Base-by-base conservation (phyloP, 2,329 filamentous ascomycete genomes). In the Hypoxylon sp. region DNA sequence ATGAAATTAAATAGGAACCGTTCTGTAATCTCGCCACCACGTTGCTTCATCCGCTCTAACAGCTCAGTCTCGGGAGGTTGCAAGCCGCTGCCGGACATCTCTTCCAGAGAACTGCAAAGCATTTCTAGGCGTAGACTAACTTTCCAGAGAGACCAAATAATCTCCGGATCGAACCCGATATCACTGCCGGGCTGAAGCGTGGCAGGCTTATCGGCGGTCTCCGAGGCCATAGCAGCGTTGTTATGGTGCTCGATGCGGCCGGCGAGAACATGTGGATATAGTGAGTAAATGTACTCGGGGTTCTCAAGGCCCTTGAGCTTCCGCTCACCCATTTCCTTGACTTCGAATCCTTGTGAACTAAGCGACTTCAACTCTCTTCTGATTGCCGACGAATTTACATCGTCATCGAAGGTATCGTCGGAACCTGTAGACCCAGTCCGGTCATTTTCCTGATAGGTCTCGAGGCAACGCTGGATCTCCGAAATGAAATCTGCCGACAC, bases 281-380 rank as follows among this genome's bases (percentile, higher is more conserved):
- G 91, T 63, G 97, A 90, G 80, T 97, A 98, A 71, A 99, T 91
- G 65, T 94, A 91, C 78, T 99, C 96, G 0, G 96, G 95, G 76
- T 99, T 99, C 79, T 99, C 96, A 11, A 99, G 88, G 29, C 96
- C 96, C 81, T 99, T 99, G 61, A 99, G 85, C 76, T 97, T 97
- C 71, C 91, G 91, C 79, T 98, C 94, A 51, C 96, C 96, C 77
- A 97, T 91, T 74, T 97, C 94, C 79, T 97, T 97, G 75, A 98
- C 94, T 77, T 97, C 93, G 75, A 98, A 99, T 6, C 96, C 96
- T 79, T 97, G 93, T 50, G 90, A 94, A 72, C 90, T 96, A 25
- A 99, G 85, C 27, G 92, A 91, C 52, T 93, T 89, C 19, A 99
- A 84, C 78, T 99, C 96, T 58, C 92, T 92, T 62, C 93, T 90